Conservation (phyloP, 2,329 filamentous ascomycete genomes). For the Geoglossum cookeanum region DNA sequence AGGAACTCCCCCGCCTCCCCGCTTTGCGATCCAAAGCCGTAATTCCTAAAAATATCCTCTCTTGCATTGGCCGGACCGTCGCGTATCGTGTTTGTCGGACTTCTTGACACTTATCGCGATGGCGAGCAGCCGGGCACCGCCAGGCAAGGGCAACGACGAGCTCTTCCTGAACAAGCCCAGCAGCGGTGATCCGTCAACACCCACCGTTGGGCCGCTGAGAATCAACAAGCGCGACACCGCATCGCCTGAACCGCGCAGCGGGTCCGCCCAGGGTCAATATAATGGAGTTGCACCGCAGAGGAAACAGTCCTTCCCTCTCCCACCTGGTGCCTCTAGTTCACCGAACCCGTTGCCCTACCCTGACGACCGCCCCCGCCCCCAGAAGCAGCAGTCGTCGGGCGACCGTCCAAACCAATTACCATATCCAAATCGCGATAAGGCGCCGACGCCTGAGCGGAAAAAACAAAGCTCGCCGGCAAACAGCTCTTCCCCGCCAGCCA, state of each 20-base stretch:
- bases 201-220: conserved; percentile 64
- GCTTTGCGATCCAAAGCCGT: background rate
- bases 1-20: background rate
- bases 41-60: background rate
- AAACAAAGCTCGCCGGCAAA: background rate
- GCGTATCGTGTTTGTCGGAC: background rate
- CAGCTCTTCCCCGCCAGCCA: background rate
- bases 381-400: conserved; percentile 27
- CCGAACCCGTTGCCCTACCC: conserved; percentile 52
- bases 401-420: conserved; percentile 11
- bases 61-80: background rate
- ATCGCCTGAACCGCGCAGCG: conserved; percentile 24
- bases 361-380: conserved; percentile 34
- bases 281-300: conserved; percentile 28
- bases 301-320: conserved; percentile 35
- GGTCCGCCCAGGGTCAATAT: conserved; percentile 17
- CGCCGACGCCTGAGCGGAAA: conserved; percentile 12
- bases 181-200: conserved; percentile 38
- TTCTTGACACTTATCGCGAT: background rate
- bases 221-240: conserved; percentile 65
- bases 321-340: conserved; percentile 51
- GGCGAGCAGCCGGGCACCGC: background rate
- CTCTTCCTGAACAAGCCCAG: conserved; percentile 46
- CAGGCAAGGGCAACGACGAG: conserved; percentile 33
- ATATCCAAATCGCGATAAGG: background rate